Conservation (phyloP, 1,284 basidiomycete species). For the Porphyrellus sp. region DNA sequence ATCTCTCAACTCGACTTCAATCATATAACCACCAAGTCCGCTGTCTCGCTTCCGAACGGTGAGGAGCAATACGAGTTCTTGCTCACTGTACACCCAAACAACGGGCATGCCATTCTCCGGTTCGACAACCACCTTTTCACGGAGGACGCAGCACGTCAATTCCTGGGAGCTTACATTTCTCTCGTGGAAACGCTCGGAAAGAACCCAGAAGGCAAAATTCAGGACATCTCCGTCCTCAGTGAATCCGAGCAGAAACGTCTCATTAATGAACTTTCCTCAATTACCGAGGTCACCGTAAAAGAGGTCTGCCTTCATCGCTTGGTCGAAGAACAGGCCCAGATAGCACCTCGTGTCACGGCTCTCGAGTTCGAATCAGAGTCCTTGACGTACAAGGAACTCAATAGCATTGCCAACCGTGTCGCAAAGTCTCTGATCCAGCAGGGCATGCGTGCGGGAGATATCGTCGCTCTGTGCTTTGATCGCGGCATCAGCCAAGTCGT, state of each 20-base stretch:
- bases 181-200: constrained; percentile 29
- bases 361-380: constrained; percentile 29
- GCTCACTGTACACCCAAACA: constrained; percentile 28
- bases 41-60: constrained; percentile 26
- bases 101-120: constrained; percentile 27
- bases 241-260: constrained; percentile 25
- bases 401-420: constrained; percentile 26
- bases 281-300: constrained; percentile 6
- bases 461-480: constrained; percentile 32
- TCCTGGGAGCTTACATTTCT: constrained; percentile 29
- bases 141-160: constrained; percentile 29
- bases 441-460: constrained; percentile 26
- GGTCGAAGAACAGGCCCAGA: constrained; percentile 25
- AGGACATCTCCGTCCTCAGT: constrained; percentile 28
- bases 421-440: constrained; percentile 27
- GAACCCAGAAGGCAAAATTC: constrained; percentile 19
- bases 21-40: constrained; percentile 20
- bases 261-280: constrained; percentile 28
- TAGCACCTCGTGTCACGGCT: constrained; percentile 22
- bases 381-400: constrained; percentile 29
- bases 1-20: constrained; percentile 22
- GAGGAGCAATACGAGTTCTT: constrained; percentile 32
- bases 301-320: constrained; percentile 27
- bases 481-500: constrained; percentile 31
- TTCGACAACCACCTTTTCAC: constrained; percentile 32